Base-by-base conservation (phyloP, 192 early-diverging fungal genomes). In the Entomortierella lignicola region DNA sequence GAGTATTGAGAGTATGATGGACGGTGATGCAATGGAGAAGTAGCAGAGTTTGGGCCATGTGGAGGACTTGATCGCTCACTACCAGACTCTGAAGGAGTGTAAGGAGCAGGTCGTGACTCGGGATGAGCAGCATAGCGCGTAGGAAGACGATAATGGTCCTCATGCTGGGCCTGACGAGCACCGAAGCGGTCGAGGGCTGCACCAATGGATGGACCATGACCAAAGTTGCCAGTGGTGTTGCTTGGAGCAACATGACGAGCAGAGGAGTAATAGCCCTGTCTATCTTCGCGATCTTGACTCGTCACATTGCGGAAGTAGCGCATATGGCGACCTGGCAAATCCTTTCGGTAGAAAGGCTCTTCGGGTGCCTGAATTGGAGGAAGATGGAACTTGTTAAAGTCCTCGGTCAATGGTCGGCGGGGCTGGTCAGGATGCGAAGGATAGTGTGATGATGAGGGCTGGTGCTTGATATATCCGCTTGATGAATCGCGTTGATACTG, bases 281-380 rank as follows among this genome's bases (percentile, higher is more conserved):
- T 56, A 31, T 79, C 75, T 25, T 79, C 75, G 27, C 75, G 67
- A 25, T 79, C 75, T 65, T 79, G 62, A 32, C 75, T 79, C 13
- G 75, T 79, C 17, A 79, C 75, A 47, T 79, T 70, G 31, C 75
- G 68, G 41, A 79, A 79, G 57, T 79, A 79, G 0, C 75, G 75
- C 75, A 79, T 79, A 31, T 79, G 75, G 26, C 75, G 75, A 60
- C 68, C 67, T 37, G 75, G 75, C 23, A 79, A 29, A 52, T 79
- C 75, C 21, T 64, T 70, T 13, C 75, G 66, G 39, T 79, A 79
- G 52, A 79, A 79, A 1, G 75, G 75, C 27, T 79, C 75, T 57
- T 72, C 66, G 7, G 77, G 66, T 54, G 71, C 64, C 29, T 66
- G 41, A 54, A 66, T 72, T 17, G 71, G 71, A 26, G 71, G 77